A percentile compares a stretch with the other conserved stretches of the same genome.
Conservation (phyloP, 768 basidiomycete genomes). For the Auriscalpium vulgare region DNA sequence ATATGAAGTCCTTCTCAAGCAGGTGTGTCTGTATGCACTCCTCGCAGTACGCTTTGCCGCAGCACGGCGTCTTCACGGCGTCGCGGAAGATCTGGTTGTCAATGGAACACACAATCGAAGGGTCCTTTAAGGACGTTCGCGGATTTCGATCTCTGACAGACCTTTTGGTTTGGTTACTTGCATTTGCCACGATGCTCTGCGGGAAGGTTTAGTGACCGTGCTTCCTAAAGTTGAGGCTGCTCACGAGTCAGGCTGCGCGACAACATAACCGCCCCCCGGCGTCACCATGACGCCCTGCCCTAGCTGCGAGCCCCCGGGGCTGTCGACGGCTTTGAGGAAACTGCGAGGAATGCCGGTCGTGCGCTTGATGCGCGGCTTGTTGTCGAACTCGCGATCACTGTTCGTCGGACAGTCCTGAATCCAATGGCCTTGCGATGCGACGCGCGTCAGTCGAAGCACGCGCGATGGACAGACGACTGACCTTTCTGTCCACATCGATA, state of each 20-base stretch:
- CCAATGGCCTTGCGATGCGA: slow-evolving; percentile 75
- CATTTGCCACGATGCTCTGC: slow-evolving; percentile 90
- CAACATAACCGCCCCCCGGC: slow-evolving; percentile 95
- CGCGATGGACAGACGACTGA: slow-evolving; percentile 20
- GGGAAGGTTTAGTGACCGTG: not conserved
- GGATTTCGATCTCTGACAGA: slow-evolving; percentile 81
- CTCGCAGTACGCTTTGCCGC: slow-evolving; percentile 86
- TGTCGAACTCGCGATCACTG: slow-evolving; percentile 90
- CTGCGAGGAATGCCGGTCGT: slow-evolving; percentile 98
- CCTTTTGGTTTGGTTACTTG: slow-evolving; percentile 75
- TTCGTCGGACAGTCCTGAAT: slow-evolving; percentile 99
- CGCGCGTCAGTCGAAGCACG: not conserved
- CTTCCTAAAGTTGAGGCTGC: slow-evolving; percentile 26
- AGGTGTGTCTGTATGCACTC: slow-evolving; percentile 95
- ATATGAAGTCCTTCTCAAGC: slow-evolving; percentile 90
- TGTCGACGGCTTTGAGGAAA: slow-evolving; percentile 94
- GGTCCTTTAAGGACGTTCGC: slow-evolving; percentile 79
- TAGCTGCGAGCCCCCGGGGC: slow-evolving; percentile 62
- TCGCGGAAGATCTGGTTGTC: slow-evolving; percentile 92
- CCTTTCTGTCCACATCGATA: slow-evolving; percentile 99
- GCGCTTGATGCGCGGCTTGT: slow-evolving; percentile 90
- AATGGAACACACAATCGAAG: slow-evolving; percentile 77
- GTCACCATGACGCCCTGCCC: slow-evolving; percentile 95
- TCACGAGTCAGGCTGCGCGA: slow-evolving; percentile 93
- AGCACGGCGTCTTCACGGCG: slow-evolving; percentile 94